Evolutionary conservation across 805 yeast genomes (phyloP).

Genomic region (Yamadazyma sp.): DNA sequence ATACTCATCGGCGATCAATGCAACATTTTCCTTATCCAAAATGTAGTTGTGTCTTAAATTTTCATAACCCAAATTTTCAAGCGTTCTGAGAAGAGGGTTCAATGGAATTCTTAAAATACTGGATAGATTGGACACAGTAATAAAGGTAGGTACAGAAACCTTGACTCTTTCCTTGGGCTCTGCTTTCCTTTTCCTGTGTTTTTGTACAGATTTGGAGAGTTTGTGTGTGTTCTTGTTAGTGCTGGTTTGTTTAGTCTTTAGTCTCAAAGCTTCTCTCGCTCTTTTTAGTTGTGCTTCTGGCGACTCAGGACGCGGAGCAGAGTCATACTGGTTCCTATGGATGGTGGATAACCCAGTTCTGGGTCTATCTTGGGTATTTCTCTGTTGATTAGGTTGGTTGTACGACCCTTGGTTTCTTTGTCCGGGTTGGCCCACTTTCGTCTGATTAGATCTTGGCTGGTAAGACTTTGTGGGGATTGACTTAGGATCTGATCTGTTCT

Average conservation of each 20-base stretch:
- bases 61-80: constrained; percentile 73
- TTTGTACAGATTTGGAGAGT: constrained; percentile 5
- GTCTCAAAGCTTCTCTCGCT: constrained; percentile 14
- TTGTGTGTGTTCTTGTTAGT: not conserved
- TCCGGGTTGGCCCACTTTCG: no score
- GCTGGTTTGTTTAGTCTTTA: not conserved
- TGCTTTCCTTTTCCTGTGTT: constrained; percentile 6
- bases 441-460: no score
- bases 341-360: no score
- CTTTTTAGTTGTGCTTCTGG: constrained; percentile 4
- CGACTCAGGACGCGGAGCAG: no score
- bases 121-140: constrained; percentile 78
- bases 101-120: constrained; percentile 66
- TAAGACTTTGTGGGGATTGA: no score
- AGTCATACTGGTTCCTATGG: no score
- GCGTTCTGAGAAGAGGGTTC: constrained; percentile 53
- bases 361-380: no score
- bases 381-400: no score
- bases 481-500: constrained; percentile 3
- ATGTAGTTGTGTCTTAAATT: constrained; percentile 71
- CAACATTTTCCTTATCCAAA: constrained; percentile 81
- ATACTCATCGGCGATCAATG: constrained; percentile 84
- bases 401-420: no score
- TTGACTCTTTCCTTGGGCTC: constrained; percentile 21
- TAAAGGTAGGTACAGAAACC: constrained; percentile 66